These are phyloP conservation scores for Selaginella moellendorffii DNA, from an alignment of 75 land plant genomes.

Conservation along the genomic window DNA sequence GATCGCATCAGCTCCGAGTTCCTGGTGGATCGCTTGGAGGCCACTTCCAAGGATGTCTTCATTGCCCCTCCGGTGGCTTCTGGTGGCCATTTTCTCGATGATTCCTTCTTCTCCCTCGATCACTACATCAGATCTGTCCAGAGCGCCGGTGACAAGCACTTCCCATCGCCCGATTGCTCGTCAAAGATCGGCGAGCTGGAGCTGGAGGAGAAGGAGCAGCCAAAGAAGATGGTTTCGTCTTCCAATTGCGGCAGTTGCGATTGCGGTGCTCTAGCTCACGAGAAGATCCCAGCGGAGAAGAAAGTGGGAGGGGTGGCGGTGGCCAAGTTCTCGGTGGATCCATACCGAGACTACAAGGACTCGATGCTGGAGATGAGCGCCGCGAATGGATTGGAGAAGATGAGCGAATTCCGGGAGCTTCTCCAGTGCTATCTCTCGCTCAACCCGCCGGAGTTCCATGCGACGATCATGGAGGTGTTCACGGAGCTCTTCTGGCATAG, in stretches of 20 bases:
- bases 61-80: too few species aligned
- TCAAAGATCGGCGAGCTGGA: neutral
- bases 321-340: neutral
- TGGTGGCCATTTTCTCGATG: too few species aligned
- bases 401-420: neutral
- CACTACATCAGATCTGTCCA: neutral
- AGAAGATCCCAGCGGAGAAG: too few species aligned
- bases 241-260: too few species aligned
- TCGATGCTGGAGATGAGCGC: neutral
- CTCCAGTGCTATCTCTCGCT: neutral
- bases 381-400: neutral
- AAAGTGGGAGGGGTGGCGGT: neutral
- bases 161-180: neutral
- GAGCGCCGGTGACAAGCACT: neutral
- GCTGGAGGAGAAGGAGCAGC: neutral
- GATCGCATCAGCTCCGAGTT: neutral
- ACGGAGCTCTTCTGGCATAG: neutral
- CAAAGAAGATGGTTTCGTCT: too few species aligned
- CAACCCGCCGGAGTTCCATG: neutral
- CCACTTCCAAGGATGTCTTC: neutral
- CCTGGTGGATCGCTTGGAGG: neutral
- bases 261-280: too few species aligned
- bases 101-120: neutral
- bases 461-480: neutral
- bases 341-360: neutral